Percentiles rank a stretch among this genome's conserved stretches.
Conservation (phyloP, 2,329 filamentous ascomycete species). For the Penicillium sp. region DNA sequence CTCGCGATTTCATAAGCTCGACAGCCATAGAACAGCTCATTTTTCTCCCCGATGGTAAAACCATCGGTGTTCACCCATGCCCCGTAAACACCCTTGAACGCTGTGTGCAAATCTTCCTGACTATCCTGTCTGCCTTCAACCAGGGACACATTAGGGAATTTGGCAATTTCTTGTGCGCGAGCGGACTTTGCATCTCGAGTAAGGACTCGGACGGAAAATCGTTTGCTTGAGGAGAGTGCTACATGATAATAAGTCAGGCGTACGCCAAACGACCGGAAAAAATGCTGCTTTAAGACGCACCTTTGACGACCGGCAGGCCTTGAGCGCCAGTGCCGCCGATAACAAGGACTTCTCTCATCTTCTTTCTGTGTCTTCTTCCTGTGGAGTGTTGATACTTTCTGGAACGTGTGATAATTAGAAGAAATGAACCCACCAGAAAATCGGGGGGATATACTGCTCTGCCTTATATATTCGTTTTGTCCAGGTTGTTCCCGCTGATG, state of each 20-base stretch:
- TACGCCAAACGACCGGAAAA: not conserved
- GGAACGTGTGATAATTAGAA: too few relatives aligned
- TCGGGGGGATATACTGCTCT: too few relatives aligned
- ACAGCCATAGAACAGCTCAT: slow-evolving; percentile 40
- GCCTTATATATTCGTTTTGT: too few relatives aligned
- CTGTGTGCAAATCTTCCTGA: slow-evolving; percentile 49
- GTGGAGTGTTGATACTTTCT: too few relatives aligned
- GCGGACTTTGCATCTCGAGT: slow-evolving; percentile 51
- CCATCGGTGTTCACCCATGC: slow-evolving; percentile 60
- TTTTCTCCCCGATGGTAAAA: slow-evolving; percentile 48
- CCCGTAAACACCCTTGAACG: slow-evolving; percentile 50
- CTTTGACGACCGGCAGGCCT: slow-evolving; percentile 53
- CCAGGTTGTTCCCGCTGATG: too few relatives aligned
- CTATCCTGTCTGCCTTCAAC: slow-evolving; percentile 53
- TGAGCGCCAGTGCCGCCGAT: slow-evolving; percentile 59
- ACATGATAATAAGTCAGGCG: not conserved
- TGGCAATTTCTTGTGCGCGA: slow-evolving; percentile 49
- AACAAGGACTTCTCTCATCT: too few relatives aligned
- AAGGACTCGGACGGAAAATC: slow-evolving; percentile 46
- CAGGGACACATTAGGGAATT: slow-evolving; percentile 53
- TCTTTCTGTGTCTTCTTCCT: too few relatives aligned
- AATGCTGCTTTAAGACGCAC: too few relatives aligned
- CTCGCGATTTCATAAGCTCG: slow-evolving; percentile 50
- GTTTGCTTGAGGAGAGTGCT: not conserved
- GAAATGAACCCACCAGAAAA: too few relatives aligned